phyloP scores from a whole-genome alignment of 345 rosid species.

The Sisymbrium irio region DNA sequence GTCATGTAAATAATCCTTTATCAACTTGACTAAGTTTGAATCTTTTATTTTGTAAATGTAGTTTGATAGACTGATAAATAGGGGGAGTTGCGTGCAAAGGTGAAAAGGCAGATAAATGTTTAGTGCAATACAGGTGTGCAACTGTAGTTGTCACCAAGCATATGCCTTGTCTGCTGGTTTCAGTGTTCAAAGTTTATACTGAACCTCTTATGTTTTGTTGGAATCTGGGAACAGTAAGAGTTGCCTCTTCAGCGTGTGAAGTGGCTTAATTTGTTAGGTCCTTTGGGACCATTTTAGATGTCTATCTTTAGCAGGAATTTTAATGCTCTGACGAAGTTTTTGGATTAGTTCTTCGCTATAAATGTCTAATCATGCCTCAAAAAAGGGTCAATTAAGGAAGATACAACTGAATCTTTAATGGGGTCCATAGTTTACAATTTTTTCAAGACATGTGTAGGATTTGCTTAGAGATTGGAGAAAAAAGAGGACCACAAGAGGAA shows the following conservation, averaged over 20 bases:
- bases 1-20: constrained; percentile 17
- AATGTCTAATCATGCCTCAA: constrained; percentile 31
- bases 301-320: constrained; percentile 25
- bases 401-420: constrained; percentile 37
- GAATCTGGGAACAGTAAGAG: constrained; percentile 28
- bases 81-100: constrained; percentile 35
- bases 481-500: constrained; percentile 32
- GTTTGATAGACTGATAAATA: constrained; percentile 27
- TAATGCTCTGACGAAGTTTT: constrained; percentile 3
- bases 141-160: constrained; percentile 36
- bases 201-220: constrained; percentile 27
- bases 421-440: constrained; percentile 34
- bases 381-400: constrained; percentile 35
- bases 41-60: neutral
- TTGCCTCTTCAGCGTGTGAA: constrained; percentile 40
- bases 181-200: constrained; percentile 23
- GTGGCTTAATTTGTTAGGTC: constrained; percentile 32
- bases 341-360: constrained; percentile 22
- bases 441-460: constrained; percentile 31
- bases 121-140: constrained; percentile 33
- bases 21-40: constrained; percentile 20
- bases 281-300: constrained; percentile 28
- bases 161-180: constrained; percentile 35
- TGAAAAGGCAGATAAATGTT: constrained; percentile 17
- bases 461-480: constrained; percentile 37